Evolutionary conservation across 768 basidiomycete genomes (phyloP).

Genomic region (Suillus brevipes): DNA sequence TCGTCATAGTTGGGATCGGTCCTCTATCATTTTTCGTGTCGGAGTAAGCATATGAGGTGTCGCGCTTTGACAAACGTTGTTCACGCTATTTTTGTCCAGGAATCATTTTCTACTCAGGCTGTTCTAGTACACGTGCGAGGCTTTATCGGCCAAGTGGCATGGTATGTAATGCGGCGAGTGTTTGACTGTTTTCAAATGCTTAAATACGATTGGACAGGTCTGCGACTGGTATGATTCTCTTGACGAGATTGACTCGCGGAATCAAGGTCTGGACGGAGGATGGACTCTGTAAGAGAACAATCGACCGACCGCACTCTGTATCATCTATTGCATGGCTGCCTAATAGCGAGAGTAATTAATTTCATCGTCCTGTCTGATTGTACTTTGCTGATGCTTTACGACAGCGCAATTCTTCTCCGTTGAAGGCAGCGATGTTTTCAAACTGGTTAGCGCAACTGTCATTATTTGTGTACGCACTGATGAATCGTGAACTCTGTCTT

Average conservation of each 20-base stretch:
- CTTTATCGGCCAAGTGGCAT: conserved; percentile 57
- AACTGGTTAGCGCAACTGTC: conserved; percentile 36
- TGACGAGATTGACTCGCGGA: conserved; percentile 49
- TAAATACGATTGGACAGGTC: conserved; percentile 37
- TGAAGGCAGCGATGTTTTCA: conserved; percentile 47
- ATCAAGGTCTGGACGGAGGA: conserved; percentile 60
- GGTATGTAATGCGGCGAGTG: conserved; percentile 30
- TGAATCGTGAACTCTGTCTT: conserved; percentile 16
- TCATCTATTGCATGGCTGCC: conserved; percentile 58
- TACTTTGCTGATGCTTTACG: conserved; percentile 11
- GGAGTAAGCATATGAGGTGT: conserved; percentile 35
- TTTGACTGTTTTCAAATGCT: conserved; percentile 4
- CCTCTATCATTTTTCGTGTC: conserved; percentile 50
- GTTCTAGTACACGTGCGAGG: conserved; percentile 51
- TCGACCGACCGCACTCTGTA: conserved; percentile 45
- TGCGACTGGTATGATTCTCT: conserved; percentile 44
- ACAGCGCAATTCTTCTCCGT: conserved; percentile 52
- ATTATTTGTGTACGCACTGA: conserved; percentile 10
- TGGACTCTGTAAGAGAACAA: conserved; percentile 51
- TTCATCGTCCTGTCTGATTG: conserved; percentile 6
- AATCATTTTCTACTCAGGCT: conserved; percentile 44
- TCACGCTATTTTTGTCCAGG: conserved; percentile 30
- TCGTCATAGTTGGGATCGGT: conserved; percentile 47
- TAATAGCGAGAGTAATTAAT: conserved; percentile 41
- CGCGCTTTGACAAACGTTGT: conserved; percentile 14